Conservation (phyloP, 164 flowering plant genomes). For the Tinospora cordifolia region DNA sequence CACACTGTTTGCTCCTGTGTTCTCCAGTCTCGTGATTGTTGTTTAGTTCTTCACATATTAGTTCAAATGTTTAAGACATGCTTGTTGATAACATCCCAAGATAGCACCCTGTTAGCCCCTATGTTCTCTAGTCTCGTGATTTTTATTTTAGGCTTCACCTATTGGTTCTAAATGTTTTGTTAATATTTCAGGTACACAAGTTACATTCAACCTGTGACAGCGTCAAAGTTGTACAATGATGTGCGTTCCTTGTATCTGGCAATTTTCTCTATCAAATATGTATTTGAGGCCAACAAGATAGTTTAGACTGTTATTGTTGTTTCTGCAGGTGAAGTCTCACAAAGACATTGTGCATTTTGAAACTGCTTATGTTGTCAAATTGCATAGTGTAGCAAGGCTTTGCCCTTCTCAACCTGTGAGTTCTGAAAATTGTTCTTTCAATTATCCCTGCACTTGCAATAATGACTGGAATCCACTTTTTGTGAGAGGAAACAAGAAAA, state of each 20-base stretch:
- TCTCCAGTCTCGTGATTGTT: neutral
- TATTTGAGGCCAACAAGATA: neutral
- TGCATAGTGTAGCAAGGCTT: slow-evolving; percentile 83
- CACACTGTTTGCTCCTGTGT: too few relatives aligned
- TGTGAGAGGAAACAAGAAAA: too few relatives aligned
- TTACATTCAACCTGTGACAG: slow-evolving; percentile 86
- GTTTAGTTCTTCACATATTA: neutral
- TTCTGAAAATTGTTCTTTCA: neutral
- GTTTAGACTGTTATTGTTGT: slow-evolving; percentile 7
- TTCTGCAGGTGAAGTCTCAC: slow-evolving; percentile 72
- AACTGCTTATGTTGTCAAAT: slow-evolving; percentile 97
- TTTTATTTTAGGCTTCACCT: neutral
- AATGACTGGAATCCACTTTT: too few relatives aligned
- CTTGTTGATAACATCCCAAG: neutral
- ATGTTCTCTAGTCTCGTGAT: neutral
- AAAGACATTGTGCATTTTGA: slow-evolving; percentile 88
- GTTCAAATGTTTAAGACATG: too few relatives aligned
- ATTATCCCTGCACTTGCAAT: neutral
- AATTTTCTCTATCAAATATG: slow-evolving; percentile 2
- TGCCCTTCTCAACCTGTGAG: slow-evolving; percentile 85
- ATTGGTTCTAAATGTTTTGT: neutral
- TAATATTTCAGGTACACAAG: slow-evolving; percentile 76
- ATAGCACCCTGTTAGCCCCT: neutral
- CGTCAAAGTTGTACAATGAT: slow-evolving; percentile 83
- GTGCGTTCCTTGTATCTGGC: slow-evolving; percentile 30